These are phyloP conservation scores for Saccharum spontaneum DNA, from an alignment of 176 grass and related monocot genomes.

Conservation along the genomic window DNA sequence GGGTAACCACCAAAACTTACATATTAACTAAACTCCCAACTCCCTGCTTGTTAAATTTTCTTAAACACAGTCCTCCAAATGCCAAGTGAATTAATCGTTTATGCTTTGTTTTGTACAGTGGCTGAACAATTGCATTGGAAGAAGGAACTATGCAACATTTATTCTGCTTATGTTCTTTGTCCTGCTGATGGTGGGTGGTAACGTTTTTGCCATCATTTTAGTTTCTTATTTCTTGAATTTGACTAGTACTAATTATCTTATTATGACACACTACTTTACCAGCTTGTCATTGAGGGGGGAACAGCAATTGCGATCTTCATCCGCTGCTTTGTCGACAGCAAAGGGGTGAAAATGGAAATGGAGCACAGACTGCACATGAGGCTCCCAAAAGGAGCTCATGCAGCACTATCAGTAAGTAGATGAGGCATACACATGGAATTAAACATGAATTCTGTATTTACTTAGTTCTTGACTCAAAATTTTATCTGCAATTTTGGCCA, in stretches of 20 bases:
- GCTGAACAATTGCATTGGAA: conserved; percentile 99
- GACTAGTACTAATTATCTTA: not conserved
- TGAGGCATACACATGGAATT: not conserved
- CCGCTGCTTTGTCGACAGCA: conserved; percentile 68
- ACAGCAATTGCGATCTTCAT: conserved; percentile 73
- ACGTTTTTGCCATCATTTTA: not conserved
- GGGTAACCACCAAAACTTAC: conserved; percentile 42
- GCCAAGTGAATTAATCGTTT: not conserved
- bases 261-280: not conserved
- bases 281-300: conserved; percentile 83
- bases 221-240: not conserved
- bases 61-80: not conserved
- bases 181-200: conserved; percentile 65
- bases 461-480: not conserved
- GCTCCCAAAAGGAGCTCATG: conserved; percentile 87
- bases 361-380: conserved; percentile 66
- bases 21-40: not conserved
- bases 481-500: conserved; percentile 8
- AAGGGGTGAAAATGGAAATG: conserved; percentile 64
- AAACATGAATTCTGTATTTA: not conserved
- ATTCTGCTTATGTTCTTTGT: conserved; percentile 85
- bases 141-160: conserved; percentile 83
- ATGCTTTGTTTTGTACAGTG: conserved; percentile 52
- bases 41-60: not conserved
- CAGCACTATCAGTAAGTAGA: conserved; percentile 68